These are phyloP conservation scores for Rhodomyrtus psidioides DNA, from an alignment of 441 rosid species.

Conservation along the genomic window DNA sequence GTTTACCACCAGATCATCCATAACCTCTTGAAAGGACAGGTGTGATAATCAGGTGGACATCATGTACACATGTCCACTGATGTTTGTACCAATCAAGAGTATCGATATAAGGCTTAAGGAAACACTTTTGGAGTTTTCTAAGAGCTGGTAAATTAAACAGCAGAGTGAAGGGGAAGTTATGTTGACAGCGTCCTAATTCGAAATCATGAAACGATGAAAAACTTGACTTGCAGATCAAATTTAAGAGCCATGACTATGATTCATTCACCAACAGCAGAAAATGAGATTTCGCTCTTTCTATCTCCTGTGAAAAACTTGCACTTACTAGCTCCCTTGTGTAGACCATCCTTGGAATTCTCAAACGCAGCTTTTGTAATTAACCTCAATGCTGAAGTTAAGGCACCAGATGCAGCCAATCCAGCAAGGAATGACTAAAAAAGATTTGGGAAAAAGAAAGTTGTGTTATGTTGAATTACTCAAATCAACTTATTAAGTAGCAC, in stretches of 20 bases:
- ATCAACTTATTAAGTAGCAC: background rate
- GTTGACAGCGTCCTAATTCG: rapidly evolving
- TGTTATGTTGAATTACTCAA: background rate
- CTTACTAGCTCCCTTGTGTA: constrained; percentile 75
- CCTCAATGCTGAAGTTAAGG: constrained; percentile 53
- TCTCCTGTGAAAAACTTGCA: background rate
- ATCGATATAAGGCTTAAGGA: background rate
- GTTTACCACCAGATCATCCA: background rate
- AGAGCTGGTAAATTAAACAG: rapidly evolving
- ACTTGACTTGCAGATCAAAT: background rate
- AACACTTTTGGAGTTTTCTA: background rate
- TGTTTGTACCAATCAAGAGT: background rate
- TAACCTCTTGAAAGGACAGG: background rate
- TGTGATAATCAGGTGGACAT: background rate
- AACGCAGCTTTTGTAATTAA: constrained; percentile 65
- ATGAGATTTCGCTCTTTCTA: background rate
- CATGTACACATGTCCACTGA: background rate
- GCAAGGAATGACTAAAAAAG: constrained; percentile 44
- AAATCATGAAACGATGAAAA: background rate
- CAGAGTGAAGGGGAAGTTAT: background rate
- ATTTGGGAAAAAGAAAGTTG: background rate
- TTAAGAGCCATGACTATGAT: background rate
- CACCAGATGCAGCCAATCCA: constrained; percentile 67
- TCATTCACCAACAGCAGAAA: background rate
- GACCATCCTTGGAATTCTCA: constrained; percentile 46